Conservation (phyloP, 148 eudicot species). For the Rhododendron ovatum region DNA sequence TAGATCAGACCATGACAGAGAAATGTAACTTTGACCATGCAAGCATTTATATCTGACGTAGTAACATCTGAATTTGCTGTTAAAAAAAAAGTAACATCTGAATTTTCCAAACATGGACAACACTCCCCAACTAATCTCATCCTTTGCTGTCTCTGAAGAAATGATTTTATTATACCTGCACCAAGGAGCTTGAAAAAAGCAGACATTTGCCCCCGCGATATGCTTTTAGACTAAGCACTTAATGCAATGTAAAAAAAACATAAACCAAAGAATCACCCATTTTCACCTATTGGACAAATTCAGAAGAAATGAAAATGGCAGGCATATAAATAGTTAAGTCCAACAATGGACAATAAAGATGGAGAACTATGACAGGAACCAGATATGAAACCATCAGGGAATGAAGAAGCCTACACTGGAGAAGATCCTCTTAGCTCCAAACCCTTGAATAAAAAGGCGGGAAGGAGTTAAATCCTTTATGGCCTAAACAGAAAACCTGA, state of each 20-base stretch:
- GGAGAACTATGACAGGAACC: neutral
- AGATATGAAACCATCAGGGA: slow-evolving; percentile 1
- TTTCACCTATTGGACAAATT: neutral
- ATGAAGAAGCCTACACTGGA: neutral
- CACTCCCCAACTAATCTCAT: neutral
- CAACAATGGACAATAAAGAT: neutral
- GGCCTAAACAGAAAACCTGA: neutral
- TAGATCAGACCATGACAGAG: neutral
- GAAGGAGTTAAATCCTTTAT: neutral
- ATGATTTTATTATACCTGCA: neutral
- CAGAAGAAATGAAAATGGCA: neutral
- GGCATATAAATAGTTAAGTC: neutral
- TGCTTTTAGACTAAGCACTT: neutral
- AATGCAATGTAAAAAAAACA: neutral
- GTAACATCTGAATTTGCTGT: neutral
- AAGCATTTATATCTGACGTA: neutral
- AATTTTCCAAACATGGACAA: neutral
- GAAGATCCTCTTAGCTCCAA: neutral
- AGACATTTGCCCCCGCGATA: neutral
- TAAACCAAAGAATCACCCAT: neutral
- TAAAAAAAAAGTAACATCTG: neutral
- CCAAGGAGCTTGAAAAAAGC: neutral
- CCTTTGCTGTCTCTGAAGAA: neutral
- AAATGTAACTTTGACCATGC: neutral
- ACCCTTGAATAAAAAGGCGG: neutral